Evolutionary conservation across 2,329 filamentous ascomycete species (phyloP), one percentile per base, ranked within the genome.

Genomic region (Alternaria angustiovoidea): DNA sequence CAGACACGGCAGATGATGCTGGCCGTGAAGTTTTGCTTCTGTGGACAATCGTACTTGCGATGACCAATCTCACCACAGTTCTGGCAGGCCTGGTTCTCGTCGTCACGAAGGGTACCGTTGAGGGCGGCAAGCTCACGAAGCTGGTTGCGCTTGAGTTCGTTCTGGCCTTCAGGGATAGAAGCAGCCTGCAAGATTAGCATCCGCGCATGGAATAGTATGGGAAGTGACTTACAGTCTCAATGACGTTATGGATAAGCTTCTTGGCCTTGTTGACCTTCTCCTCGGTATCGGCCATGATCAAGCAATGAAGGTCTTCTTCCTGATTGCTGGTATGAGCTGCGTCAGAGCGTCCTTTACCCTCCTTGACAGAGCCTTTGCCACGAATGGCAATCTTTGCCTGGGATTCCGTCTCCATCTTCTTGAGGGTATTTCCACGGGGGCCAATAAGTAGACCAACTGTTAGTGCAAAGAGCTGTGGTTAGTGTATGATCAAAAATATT

Each of bases 391-490:
- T 99, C 82, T 99, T 99, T 80, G 95, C 95, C 66, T 90, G 90
- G 58, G 95, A 99, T 83, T 99, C 94, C 76, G 90, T 88, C 81
- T 99, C 95, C 95, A 99, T 99, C 82, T 97, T 99, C 86, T 99
- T 99, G 78, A 99, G 84, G 71, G 95, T 99, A 81, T 99, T 99
- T 83, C 95, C 95, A 94, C 95, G 95, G 83, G 95, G 95, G 83
- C 95, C 95, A 89, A 99, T 99, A 82, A 99, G 93, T 88, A 99
- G 90, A 83, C 95, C 95, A 89, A 99, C 95, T 99, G 81, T 97
- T 89, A 91, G 87, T 87, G 65, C 85, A 85, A 89, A 85, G 79
- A 91, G 88, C 91, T 91, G 84, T 89, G 92, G 93, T 99, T 96
- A 97, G 94, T 96, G 64, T 81, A 74, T 79, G 78, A 80, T 81